Evolutionary conservation across 805 yeast species (phyloP).

Genomic region (Wickerhamomyces chambardii): DNA sequence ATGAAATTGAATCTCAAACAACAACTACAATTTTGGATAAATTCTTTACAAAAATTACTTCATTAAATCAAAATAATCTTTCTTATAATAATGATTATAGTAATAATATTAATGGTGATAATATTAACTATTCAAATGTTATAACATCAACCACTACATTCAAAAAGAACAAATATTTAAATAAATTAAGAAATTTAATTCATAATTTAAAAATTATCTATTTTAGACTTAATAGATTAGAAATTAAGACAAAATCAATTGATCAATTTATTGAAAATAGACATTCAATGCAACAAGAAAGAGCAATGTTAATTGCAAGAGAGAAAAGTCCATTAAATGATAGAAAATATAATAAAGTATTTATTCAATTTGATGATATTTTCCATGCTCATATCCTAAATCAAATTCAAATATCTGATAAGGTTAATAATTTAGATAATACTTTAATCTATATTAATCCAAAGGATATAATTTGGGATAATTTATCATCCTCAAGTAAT

Average conservation of each 20-base stretch:
- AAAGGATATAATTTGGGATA: conserved; percentile 64
- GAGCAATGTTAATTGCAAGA: conserved; percentile 6
- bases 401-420: conserved; percentile 41
- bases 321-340: conserved; percentile 16
- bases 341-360: conserved; percentile 33
- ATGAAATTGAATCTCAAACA: conserved; percentile 30
- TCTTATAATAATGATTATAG: too few species aligned
- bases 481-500: conserved; percentile 33
- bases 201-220: too few species aligned
- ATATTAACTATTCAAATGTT: too few species aligned
- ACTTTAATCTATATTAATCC: conserved; percentile 50
- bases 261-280: conserved; percentile 4
- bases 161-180: too few species aligned
- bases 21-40: conserved; percentile 21
- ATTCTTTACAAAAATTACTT: conserved; percentile 1
- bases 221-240: background rate
- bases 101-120: too few species aligned
- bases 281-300: conserved; percentile 4
- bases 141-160: background rate
- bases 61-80: background rate
- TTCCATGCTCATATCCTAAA: conserved; percentile 54
- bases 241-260: background rate
- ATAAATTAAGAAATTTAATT: background rate
- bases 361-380: conserved; percentile 52
- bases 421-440: conserved; percentile 32